Base-by-base conservation (phyloP, 1,139 yeast genomes). In the Yamadazyma atlantica region DNA sequence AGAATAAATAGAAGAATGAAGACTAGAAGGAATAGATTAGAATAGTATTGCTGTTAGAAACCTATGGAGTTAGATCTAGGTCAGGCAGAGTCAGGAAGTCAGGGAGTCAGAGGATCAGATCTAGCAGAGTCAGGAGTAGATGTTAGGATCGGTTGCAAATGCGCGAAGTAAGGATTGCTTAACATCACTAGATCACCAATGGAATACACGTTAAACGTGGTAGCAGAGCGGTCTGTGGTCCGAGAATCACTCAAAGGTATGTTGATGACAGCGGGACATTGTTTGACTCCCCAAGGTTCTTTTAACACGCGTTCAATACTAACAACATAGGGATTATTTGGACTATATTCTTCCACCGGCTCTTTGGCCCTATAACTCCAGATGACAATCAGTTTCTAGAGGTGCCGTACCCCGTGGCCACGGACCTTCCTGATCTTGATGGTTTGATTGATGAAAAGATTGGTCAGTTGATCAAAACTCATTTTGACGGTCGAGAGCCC, bases 321-420 rank as follows among this genome's bases (percentile, higher is more conserved):
- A 53, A 57, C 60, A 11, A 13, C 15, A 14, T 39, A 67, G 92
- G 88, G 3, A 58, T 83, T 26, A 57, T 84, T 42, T 80, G 85
- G 69, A 66, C 86, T 1, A 77, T 85, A 19, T 76, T 85, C 57
- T 85, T 85, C 55, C 80, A 81, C 41, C 62, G 95, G 33, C 64
- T 84, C 23, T 81, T 85, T 55, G 90, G 92, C 0, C 75, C 83
- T 1, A 67, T 84, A 17, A 59, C 64, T 1, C 90, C 94, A 2
- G 57, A 66, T 16, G 71, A 74, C 2, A 60, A 57, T 34, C 70
- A 68, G 35, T 75, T 75, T 44, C 55, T 71, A 21, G 69, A 62
- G 18, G 58, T 72, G 10, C 63, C 78, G 5, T 75, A 74, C 46
- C 76, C 79, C 4, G 57, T 64, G 52, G 75, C 71, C 1, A 54